Base-by-base conservation (phyloP, 768 basidiomycete genomes). In the Porphyrellus cyaneotinctus region DNA sequence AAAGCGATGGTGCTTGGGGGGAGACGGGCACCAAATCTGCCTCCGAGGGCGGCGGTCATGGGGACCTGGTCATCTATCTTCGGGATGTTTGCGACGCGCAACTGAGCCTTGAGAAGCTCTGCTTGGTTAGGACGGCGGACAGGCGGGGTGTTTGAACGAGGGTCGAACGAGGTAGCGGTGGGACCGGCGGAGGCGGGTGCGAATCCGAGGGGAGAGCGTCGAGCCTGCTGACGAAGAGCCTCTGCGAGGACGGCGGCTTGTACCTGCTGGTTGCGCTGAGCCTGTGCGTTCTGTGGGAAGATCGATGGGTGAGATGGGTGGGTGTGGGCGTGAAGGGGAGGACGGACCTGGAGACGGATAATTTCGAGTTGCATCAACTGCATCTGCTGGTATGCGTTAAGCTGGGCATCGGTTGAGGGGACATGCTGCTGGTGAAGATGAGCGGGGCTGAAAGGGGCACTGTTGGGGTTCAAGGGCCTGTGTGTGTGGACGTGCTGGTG, bases 351-450 rank as follows among this genome's bases (percentile, higher is more conserved):
- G 56, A 92, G 79, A 65, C 80, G 82, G 66, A 90, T 70, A 60
- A 92, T 79, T 72, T 92, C 90, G 51, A 92, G 74, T 65, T 92
- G 91, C 73, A 91, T 80, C 77, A 91, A 76, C 72, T 92, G 89
- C 78, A 91, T 77, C 49, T 69, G 70, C 38, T 91, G 89, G 50
- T 88, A 74, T 49, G 84, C 80, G 61, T 84, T 83, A 38, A 77
- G 71, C 63, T 84, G 84, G 39, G 74, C 71, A 41, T 82, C 63
- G 30, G 71, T 66, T 41, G 72, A 61, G 12, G 56, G 32, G 15
- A 43, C 1, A n/a, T n/a, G n/a, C 58, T 79, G 83, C 37, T 72
- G 68, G 48, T 72, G 74, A 35, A 70, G 65, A 42, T 74, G 74
- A 37, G 76, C 66, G 23, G 75, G 72, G 63, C 70, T 74, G 53